These are phyloP conservation scores for Xylaria multiplex DNA, from an alignment of 2,329 filamentous ascomycete genomes.

Conservation along the genomic window DNA sequence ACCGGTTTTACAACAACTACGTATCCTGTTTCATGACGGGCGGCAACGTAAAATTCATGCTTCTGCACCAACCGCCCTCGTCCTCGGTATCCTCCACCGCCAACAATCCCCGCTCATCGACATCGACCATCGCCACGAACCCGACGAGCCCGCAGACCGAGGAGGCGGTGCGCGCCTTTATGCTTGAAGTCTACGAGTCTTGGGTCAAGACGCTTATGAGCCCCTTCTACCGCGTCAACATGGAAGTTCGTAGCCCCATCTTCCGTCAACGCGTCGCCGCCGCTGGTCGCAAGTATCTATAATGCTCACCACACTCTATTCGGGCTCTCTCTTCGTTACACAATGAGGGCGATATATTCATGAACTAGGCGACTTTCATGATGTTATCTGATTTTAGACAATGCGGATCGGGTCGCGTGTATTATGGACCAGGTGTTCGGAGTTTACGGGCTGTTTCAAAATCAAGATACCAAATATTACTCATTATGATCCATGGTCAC, in stretches of 20 bases:
- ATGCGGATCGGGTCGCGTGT: background rate
- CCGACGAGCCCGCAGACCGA: conserved; percentile 90
- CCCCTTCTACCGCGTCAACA: conserved; percentile 89
- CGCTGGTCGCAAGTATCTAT: conserved; percentile 93
- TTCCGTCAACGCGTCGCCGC: conserved; percentile 85
- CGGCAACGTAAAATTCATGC: conserved; percentile 91
- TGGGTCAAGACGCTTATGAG: conserved; percentile 98
- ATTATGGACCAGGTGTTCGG: conserved; percentile 33
- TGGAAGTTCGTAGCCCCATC: conserved; percentile 85
- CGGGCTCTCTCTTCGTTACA: background rate
- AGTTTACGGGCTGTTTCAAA: conserved; percentile 22
- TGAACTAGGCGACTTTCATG: background rate
- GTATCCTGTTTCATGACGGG: conserved; percentile 95
- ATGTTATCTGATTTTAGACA: background rate
- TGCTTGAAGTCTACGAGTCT: conserved; percentile 93
- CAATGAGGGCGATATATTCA: conserved; percentile 13
- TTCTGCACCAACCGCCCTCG: conserved; percentile 95
- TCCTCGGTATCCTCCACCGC: conserved; percentile 63
- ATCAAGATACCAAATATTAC: conserved; percentile 28
- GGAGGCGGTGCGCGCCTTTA: conserved; percentile 94
- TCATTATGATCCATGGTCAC: background rate
- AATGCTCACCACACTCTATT: conserved; percentile 41
- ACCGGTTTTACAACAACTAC: conserved; percentile 96
- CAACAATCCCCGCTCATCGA: conserved; percentile 55
- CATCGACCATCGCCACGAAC: conserved; percentile 81